A percentile compares a stretch with the other conserved stretches of the same genome.
Conservation (phyloP, 2,329 filamentous ascomycete species). For the Clathrospora elynae region DNA sequence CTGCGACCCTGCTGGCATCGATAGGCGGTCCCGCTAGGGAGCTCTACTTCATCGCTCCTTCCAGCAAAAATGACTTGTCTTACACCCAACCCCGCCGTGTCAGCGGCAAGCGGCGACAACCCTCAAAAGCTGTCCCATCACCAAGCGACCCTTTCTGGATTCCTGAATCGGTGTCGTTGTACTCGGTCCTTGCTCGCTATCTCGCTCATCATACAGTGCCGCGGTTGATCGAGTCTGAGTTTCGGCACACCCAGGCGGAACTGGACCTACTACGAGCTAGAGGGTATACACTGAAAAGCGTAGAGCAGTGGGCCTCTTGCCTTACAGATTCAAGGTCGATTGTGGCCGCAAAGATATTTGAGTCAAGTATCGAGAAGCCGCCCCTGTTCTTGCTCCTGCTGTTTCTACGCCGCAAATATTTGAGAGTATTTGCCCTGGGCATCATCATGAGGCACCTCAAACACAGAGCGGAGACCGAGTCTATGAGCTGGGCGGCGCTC, state of each 20-base stretch:
- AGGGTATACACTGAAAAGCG: conserved; percentile 21
- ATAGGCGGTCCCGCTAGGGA: conserved; percentile 22
- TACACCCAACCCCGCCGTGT: conserved; percentile 9
- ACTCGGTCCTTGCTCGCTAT: conserved; percentile 37
- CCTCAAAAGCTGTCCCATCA: not conserved
- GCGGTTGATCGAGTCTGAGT: conserved; percentile 8
- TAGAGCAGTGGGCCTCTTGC: conserved; percentile 34
- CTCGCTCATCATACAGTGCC: conserved; percentile 20
- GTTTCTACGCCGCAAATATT: conserved; percentile 39
- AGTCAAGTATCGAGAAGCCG: conserved; percentile 13
- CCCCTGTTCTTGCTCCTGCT: conserved; percentile 42
- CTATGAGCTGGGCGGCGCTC: conserved; percentile 30
- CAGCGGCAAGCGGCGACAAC: conserved; percentile 1
- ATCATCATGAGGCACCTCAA: conserved; percentile 34
- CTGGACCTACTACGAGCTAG: conserved; percentile 20
- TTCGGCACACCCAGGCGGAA: conserved; percentile 26
- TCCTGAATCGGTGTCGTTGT: conserved; percentile 24
- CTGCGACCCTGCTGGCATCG: conserved; percentile 27
- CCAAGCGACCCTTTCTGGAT: not conserved
- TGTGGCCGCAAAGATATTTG: conserved; percentile 28
- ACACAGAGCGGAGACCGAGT: conserved; percentile 17
- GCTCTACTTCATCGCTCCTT: conserved; percentile 23
- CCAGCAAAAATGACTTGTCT: conserved; percentile 22
- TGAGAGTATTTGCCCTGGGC: conserved; percentile 27
- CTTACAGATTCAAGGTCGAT: conserved; percentile 26